Percentiles rank a stretch among this genome's conserved stretches.
Conservation (phyloP, 192 early-diverging fungal genomes). For the Entomortierella beljakovae region DNA sequence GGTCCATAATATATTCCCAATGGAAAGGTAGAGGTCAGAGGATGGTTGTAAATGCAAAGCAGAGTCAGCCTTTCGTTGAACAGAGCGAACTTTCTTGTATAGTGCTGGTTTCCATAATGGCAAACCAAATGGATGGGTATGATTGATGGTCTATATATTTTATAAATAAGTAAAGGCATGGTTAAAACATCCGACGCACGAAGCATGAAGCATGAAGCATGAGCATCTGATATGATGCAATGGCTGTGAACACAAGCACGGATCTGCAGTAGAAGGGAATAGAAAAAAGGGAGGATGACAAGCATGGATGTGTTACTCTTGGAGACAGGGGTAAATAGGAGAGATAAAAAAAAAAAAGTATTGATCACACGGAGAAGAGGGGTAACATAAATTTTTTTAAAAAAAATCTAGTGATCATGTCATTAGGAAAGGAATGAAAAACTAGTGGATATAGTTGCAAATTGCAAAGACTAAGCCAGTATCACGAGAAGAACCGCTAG, state of each 20-base stretch:
- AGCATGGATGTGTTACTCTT: background rate
- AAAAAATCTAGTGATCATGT: background rate
- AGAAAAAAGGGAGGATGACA: conserved; percentile 1
- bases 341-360: background rate
- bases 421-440: too few species aligned
- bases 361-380: background rate
- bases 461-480: background rate
- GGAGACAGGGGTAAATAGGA: background rate
- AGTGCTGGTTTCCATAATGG: conserved; percentile 97
- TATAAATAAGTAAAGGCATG: background rate
- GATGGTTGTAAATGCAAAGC: conserved; percentile 83
- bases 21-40: conserved; percentile 75
- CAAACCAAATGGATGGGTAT: conserved; percentile 91
- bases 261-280: background rate
- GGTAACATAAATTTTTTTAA: background rate
- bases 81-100: conserved; percentile 94
- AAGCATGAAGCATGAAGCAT: too few species aligned
- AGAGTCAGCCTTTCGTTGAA: conserved; percentile 80
- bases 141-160: conserved; percentile 82
- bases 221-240: too few species aligned
- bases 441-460: too few species aligned
- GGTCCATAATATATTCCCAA: conserved; percentile 91
- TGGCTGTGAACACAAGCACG: background rate
- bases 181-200: too few species aligned
- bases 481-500: background rate